Evolutionary conservation across 129 eudicot genomes (phyloP).

Genomic region (Saussurea involucrata): DNA sequence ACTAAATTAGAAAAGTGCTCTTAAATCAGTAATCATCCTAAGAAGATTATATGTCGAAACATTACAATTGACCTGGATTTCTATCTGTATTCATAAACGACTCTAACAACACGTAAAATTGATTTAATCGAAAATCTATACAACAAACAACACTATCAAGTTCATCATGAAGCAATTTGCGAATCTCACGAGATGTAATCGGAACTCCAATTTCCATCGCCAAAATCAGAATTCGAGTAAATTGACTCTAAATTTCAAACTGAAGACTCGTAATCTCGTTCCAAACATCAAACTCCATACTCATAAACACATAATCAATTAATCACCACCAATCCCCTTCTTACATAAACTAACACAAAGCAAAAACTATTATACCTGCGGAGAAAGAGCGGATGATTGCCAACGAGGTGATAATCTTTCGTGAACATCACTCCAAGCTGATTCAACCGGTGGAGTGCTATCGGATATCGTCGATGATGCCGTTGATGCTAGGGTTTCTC

Average conservation of each 20-base stretch:
- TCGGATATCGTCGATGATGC: slow-evolving; percentile 12
- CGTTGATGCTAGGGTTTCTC: slow-evolving; percentile 34
- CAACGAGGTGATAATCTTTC: slow-evolving; percentile 51
- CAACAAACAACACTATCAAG: neutral
- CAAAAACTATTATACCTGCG: slow-evolving; percentile 31
- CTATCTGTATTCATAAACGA: neutral
- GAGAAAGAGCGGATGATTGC: slow-evolving; percentile 47
- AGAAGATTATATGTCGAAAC: neutral
- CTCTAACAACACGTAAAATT: neutral
- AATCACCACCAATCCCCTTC: neutral
- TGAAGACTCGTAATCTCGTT: neutral
- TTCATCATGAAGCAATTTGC: neutral
- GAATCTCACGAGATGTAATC: neutral
- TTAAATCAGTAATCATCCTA: slow-evolving; percentile 6
- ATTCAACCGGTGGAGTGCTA: slow-evolving; percentile 27
- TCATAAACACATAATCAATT: neutral
- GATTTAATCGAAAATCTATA: neutral
- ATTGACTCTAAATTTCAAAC: neutral
- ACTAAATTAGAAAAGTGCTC: neutral
- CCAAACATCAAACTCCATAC: slow-evolving; percentile 3
- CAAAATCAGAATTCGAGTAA: neutral
- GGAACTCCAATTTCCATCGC: neutral
- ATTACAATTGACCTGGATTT: neutral
- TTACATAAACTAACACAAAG: neutral
- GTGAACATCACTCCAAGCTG: slow-evolving; percentile 40